Base-by-base conservation (phyloP, 2,329 filamentous ascomycete species). In the Byssothecium circinans region DNA sequence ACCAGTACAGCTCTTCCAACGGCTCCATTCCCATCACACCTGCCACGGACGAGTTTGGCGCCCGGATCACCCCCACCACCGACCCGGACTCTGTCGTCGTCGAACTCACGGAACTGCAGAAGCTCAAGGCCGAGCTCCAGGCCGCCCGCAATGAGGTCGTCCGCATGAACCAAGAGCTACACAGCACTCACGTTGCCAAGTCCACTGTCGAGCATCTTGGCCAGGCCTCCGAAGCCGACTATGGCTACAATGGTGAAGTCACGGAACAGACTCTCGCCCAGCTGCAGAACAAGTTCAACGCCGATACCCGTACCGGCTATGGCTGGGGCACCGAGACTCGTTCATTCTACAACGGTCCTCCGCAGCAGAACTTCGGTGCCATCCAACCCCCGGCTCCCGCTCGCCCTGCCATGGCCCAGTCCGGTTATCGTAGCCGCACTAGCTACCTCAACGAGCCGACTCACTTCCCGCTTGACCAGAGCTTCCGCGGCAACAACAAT, bases 121-220 rank as follows among this genome's bases (percentile, higher is more conserved):
- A 82, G 42, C 76, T 91, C 47, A 88, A 87, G 74, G 72, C 84
- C 43, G 83, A 91, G 70, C 80, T 92, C 42, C 85, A 85, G 35
- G 79, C 84, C 52, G 87, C 88, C 29, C 83, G 87, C 50, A 84
- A 78, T 65, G 81, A 85, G 61, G 88, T 91, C 61, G 81, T 79
- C 37, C 84, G 82, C 47, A 83, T 91, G 64, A 86, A 88, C 48
- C 80, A 88, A 44, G 85, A 90, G 72, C 78, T 89, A 50, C 78
- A 83, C 32, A 82, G 87, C 54, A 83, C 78, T 19, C 83, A 83
- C 23, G 79, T 83, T 46, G 75, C 76, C 27, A 83, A 82, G 59
- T 75, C 81, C 43, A 86, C 82, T 10, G 72, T 81, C 45, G 81
- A 83, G 39, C 80, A 82, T 57, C 74, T 81, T 43, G 76, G 78